phyloP scores from a whole-genome alignment of 345 rosid species.

The Abelmoschus esculentus region DNA sequence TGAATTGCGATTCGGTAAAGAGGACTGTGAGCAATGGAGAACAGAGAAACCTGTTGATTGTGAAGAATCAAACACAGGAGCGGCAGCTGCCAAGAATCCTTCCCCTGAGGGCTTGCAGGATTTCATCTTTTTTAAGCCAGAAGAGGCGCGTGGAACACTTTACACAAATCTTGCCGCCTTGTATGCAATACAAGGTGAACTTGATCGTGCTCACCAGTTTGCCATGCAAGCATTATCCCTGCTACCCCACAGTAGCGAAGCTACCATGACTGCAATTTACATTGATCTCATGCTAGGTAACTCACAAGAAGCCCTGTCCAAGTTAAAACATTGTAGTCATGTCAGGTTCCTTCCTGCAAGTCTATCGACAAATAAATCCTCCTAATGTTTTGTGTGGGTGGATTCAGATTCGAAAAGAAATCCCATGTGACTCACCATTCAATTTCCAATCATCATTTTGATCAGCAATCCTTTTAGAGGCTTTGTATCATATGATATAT shows the following conservation, averaged over 20 bases:
- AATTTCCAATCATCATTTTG: constrained; percentile 32
- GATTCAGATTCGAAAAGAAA: constrained; percentile 17
- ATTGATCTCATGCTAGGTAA: constrained; percentile 65
- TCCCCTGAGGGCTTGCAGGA: constrained; percentile 26
- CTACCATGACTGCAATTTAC: constrained; percentile 68
- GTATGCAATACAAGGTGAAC: constrained; percentile 67
- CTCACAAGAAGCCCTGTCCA: constrained; percentile 69
- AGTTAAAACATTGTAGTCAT: constrained; percentile 63
- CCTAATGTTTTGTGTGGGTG: constrained; percentile 18
- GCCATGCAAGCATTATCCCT: constrained; percentile 47
- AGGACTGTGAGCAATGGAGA: constrained; percentile 63
- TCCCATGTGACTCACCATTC: constrained; percentile 16
- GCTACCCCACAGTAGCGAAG: constrained; percentile 58
- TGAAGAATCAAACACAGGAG: constrained; percentile 56
- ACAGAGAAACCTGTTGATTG: constrained; percentile 41
- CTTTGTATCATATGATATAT: constrained; percentile 67
- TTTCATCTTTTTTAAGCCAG: constrained; percentile 57
- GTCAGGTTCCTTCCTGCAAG: constrained; percentile 55
- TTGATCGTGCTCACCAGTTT: constrained; percentile 60
- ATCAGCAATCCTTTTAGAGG: constrained; percentile 46
- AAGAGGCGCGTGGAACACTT: constrained; percentile 80
- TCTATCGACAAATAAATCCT: constrained; percentile 26
- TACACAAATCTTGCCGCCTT: constrained; percentile 67
- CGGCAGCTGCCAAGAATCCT: constrained; percentile 29
- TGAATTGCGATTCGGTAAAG: constrained; percentile 57